Conservation (phyloP, 352 stramenopile genomes). For the Sclerospora graminicola region DNA sequence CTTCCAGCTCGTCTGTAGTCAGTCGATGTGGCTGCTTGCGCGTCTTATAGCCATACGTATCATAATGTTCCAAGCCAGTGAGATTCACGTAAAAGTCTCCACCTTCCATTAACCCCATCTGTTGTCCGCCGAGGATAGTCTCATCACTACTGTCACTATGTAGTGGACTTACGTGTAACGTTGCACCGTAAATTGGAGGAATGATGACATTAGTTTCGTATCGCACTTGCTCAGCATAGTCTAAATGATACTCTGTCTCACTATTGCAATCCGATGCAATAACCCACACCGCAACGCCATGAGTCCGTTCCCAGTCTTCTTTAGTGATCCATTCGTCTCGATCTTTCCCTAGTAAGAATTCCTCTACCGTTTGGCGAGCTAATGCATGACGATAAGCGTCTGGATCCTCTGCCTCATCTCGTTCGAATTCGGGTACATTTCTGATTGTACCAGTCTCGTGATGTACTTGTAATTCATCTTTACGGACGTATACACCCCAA, state of each 20-base stretch:
- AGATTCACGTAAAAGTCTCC: constrained; percentile 53
- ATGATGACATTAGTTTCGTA: constrained; percentile 68
- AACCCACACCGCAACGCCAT: constrained; percentile 58
- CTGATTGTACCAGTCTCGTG: neutral
- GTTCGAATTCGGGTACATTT: constrained; percentile 1
- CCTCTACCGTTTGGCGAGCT: constrained; percentile 31
- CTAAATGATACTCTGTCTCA: constrained; percentile 60
- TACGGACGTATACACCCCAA: constrained; percentile 57
- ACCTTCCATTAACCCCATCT: constrained; percentile 25
- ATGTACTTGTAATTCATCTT: constrained; percentile 11
- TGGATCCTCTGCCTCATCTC: constrained; percentile 8
- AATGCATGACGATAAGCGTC: constrained; percentile 32
- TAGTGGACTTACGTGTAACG: constrained; percentile 59
- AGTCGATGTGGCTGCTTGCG: constrained; percentile 24
- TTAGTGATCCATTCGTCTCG: constrained; percentile 12
- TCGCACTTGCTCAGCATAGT: constrained; percentile 63
- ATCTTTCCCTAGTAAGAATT: constrained; percentile 35
- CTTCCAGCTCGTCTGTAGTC: constrained; percentile 40
- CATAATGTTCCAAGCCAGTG: constrained; percentile 43
- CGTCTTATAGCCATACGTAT: constrained; percentile 57
- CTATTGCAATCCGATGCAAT: constrained; percentile 52
- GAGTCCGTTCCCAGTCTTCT: constrained; percentile 26
- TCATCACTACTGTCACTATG: constrained; percentile 4
- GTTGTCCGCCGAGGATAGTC: neutral
- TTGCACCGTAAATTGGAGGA: constrained; percentile 61